These are phyloP conservation scores for Parasitella parasitica DNA, from an alignment of 371 early-diverging fungal genomes.

Conservation along the genomic window DNA sequence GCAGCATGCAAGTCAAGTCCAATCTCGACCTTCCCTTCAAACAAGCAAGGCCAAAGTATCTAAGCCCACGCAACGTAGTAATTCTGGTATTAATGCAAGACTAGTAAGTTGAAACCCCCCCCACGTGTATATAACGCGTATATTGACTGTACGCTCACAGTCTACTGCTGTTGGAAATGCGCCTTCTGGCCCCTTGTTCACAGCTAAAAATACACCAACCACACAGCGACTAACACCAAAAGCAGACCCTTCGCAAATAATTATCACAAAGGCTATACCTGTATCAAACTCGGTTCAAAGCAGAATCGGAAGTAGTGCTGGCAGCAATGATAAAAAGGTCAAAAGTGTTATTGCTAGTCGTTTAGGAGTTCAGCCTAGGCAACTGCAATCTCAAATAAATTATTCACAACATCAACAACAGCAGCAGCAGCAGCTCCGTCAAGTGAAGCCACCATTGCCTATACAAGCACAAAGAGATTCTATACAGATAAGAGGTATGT, in stretches of 20 bases:
- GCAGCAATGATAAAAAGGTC: neutral
- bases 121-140: neutral
- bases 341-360: neutral
- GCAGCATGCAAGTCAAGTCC: neutral
- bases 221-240: neutral
- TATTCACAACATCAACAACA: neutral
- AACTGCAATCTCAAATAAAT: neutral
- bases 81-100: conserved; percentile 10
- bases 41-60: conserved; percentile 16
- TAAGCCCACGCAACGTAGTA: conserved; percentile 17
- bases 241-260: conserved; percentile 37
- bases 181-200: conserved; percentile 4
- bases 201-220: conserved; percentile 1
- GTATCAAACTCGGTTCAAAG: neutral
- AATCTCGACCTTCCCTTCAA: conserved; percentile 7
- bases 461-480: neutral
- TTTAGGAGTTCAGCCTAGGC: neutral
- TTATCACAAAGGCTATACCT: conserved; percentile 33
- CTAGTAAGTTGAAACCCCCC: neutral
- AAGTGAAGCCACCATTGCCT: neutral
- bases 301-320: neutral
- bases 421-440: neutral
- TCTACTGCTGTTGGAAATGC: neutral
- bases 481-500: neutral
- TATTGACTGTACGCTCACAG: neutral